A percentile compares a stretch with the other conserved stretches of the same genome.
These are phyloP conservation scores for Vigna mungo DNA, from an alignment of 306 rosid species.

Conservation along the genomic window DNA sequence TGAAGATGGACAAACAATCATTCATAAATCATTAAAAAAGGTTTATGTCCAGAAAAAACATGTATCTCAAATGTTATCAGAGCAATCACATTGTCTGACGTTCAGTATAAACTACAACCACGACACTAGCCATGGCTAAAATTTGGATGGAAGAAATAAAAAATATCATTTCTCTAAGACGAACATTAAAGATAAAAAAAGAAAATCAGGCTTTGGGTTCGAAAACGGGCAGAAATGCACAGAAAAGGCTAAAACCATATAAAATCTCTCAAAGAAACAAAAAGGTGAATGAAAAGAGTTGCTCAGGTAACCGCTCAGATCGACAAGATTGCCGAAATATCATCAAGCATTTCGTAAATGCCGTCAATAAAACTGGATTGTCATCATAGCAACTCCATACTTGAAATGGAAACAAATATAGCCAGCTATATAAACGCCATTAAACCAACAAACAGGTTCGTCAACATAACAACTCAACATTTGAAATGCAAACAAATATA, in stretches of 20 bases:
- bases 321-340: conserved; percentile 52
- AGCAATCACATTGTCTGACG: no score
- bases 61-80: no score
- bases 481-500: neutral
- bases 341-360: conserved; percentile 39
- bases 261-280: neutral
- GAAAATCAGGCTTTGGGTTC: no score
- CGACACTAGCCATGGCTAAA: no score
- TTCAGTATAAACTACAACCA: no score
- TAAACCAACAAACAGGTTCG: conserved; percentile 38
- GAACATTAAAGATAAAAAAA: no score
- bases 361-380: neutral
- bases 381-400: conserved; percentile 10
- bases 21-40: no score
- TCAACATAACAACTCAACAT: conserved; percentile 48
- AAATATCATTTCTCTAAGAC: no score
- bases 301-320: conserved; percentile 62
- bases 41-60: no score
- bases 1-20: no score
- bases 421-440: conserved; percentile 15
- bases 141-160: no score
- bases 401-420: neutral
- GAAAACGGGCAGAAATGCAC: neutral
- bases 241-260: neutral
- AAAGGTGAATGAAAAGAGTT: neutral